phyloP scores from a whole-genome alignment of 2,329 filamentous ascomycete genomes.

The Aspergillaceae sp. region DNA sequence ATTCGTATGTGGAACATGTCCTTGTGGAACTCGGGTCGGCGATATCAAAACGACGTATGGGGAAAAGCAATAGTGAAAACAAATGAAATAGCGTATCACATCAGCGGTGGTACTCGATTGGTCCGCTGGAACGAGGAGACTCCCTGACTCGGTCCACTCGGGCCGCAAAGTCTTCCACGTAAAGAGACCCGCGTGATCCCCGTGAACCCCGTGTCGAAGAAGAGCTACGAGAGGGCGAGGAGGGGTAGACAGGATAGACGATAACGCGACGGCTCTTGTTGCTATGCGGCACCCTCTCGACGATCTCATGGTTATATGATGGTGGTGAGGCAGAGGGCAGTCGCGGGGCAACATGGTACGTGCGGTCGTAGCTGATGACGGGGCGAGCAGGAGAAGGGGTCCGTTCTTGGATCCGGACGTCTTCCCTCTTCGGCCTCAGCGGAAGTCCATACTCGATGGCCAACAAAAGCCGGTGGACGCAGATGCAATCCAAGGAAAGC shows the following conservation, averaged over 20 bases:
- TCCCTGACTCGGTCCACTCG: slow-evolving; percentile 26
- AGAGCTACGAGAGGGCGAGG: slow-evolving; percentile 21
- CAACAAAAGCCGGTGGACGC: slow-evolving; percentile 31
- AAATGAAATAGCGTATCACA: neutral
- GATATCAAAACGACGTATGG: no score
- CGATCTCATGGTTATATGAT: slow-evolving; percentile 14
- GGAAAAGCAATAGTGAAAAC: neutral
- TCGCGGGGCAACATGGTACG: slow-evolving; percentile 22
- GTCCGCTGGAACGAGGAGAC: slow-evolving; percentile 21
- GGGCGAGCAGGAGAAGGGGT: slow-evolving; percentile 2
- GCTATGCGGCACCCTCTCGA: slow-evolving; percentile 19
- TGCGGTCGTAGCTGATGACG: slow-evolving; percentile 26
- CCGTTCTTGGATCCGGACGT: neutral
- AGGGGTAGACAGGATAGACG: slow-evolving; percentile 30
- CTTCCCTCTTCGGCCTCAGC: slow-evolving; percentile 12
- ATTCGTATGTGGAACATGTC: no score
- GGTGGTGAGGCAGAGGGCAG: slow-evolving; percentile 12
- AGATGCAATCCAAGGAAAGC: slow-evolving; percentile 30
- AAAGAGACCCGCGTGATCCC: slow-evolving; percentile 23
- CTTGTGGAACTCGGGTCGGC: no score
- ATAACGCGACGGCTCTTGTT: slow-evolving; percentile 23
- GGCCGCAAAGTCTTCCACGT: slow-evolving; percentile 25
- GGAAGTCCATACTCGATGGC: slow-evolving; percentile 36
- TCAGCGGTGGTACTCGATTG: slow-evolving; percentile 25
- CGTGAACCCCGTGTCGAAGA: neutral